Conservation (phyloP, 768 basidiomycete species). For the Mycena galericulata region DNA sequence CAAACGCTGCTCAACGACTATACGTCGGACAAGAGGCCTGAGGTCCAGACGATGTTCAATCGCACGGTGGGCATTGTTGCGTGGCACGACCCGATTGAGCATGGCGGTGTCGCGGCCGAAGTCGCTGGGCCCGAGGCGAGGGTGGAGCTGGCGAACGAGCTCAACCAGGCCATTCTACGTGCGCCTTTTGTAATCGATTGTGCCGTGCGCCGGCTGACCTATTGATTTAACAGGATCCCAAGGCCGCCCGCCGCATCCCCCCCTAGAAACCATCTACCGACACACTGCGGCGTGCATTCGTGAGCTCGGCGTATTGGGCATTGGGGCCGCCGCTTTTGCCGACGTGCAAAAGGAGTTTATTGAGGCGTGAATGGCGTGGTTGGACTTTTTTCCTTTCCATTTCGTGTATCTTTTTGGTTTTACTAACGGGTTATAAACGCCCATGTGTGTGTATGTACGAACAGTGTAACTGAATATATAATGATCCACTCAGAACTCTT, state of each 20-base stretch:
- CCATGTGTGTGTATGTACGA: conserved; percentile 27
- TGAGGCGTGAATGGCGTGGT: conserved; percentile 49
- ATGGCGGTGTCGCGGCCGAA: conserved; percentile 72
- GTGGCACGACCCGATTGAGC: conserved; percentile 78
- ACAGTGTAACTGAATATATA: conserved; percentile 33
- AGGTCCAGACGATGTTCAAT: conserved; percentile 75
- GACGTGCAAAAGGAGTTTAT: conserved; percentile 83
- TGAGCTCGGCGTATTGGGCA: conserved; percentile 79
- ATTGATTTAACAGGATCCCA: conserved; percentile 70
- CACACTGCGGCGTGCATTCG: conserved; percentile 76
- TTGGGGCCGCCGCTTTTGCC: conserved; percentile 84
- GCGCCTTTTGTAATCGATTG: conserved; percentile 38
- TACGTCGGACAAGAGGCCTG: conserved; percentile 69
- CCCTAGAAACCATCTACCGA: conserved; percentile 82
- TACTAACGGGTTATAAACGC: conserved; percentile 20
- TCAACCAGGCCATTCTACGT: conserved; percentile 90
- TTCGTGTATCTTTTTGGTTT: conserved; percentile 21
- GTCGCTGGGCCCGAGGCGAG: conserved; percentile 78
- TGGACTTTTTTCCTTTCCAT: background rate
- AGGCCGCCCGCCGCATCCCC: conserved; percentile 76
- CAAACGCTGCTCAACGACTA: conserved; percentile 78
- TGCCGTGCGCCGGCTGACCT: background rate
- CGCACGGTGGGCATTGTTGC: conserved; percentile 85
- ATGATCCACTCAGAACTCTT: no score
- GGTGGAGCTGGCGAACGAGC: conserved; percentile 74